These are phyloP conservation scores for Solanum tacnaense DNA, from an alignment of 257 asterid genomes.

Conservation along the genomic window DNA sequence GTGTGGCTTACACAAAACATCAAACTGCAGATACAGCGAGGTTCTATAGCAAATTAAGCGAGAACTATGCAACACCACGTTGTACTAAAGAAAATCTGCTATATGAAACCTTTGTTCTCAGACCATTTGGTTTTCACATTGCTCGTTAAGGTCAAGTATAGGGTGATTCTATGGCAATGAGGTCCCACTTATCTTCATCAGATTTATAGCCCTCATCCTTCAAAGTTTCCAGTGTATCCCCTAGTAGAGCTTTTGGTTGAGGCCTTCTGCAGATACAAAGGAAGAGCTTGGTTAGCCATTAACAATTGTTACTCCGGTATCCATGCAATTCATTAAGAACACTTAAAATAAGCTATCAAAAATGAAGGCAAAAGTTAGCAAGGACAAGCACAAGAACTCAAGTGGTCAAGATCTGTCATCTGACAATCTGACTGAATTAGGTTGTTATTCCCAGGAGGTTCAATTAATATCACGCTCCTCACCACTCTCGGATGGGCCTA, in stretches of 20 bases:
- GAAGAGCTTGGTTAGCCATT: background rate
- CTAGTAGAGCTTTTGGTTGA: slow-evolving; percentile 9
- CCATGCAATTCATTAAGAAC: background rate
- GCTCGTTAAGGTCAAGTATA: slow-evolving; percentile 17
- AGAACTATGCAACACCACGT: background rate
- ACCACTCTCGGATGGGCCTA: background rate
- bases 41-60: background rate
- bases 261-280: slow-evolving; percentile 21
- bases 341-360: background rate
- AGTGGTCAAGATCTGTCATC: background rate
- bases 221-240: slow-evolving; percentile 4
- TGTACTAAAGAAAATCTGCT: background rate
- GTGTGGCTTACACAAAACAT: background rate
- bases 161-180: slow-evolving; percentile 25
- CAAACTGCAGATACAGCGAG: background rate
- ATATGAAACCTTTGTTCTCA: background rate
- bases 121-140: background rate
- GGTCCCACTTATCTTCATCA: slow-evolving; percentile 55
- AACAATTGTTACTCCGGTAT: background rate
- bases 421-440: background rate
- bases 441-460: background rate
- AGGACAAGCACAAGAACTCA: background rate
- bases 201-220: slow-evolving; percentile 19
- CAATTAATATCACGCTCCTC: background rate
- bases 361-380: background rate